Base-by-base conservation (phyloP, 2,329 filamentous ascomycete species). In the Xylaria sp. region DNA sequence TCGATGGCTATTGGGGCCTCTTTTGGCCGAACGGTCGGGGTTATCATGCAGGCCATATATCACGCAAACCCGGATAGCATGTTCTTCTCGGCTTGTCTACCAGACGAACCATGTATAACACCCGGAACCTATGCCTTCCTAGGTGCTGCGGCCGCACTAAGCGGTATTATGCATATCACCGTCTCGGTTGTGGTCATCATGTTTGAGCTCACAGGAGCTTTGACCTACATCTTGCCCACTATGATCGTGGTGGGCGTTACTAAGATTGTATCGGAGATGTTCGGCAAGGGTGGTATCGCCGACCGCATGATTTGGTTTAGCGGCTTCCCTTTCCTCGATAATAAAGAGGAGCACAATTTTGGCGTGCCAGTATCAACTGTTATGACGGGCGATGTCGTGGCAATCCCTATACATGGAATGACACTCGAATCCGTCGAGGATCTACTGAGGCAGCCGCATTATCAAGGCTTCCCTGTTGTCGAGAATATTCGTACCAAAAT, bases 241-340 rank as follows among this genome's bases (percentile, higher is more conserved):
- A 99, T 99, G 96, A 98, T 99, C 74, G 96, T 98, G 0, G 96
- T 98, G 2, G 96, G 96, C 57, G 92, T 98, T 36, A 98, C 95
- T 47, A 99, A 99, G 83, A 93, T 93, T 14, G 93, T 99, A 55
- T 90, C 92, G 69, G 93, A 97, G 73, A 85, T 94, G 12, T 96
- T 97, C 76, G 93, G 94, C n/a, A 97, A 95, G 78, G 96, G 95
- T 34, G 96, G 96, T 55, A 98, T 99, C 67, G 96, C 96, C 24
- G 96, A 99, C 79, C 91, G 94, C 69, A 97, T 98, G 93, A 99
- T 99, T 75, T 97, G 94, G 91, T 97, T 98, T 82, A 98, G 93
- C 74, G 96, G 96, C 0, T 97, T 98, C 76, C 96, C 96, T 0
- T 99, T 97, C 81, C 85, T 99, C 2, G 96, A 99, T 81, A 97